Base-by-base conservation (phyloP, 1,139 yeast genomes). In the Yamadazyma diddensiae region DNA sequence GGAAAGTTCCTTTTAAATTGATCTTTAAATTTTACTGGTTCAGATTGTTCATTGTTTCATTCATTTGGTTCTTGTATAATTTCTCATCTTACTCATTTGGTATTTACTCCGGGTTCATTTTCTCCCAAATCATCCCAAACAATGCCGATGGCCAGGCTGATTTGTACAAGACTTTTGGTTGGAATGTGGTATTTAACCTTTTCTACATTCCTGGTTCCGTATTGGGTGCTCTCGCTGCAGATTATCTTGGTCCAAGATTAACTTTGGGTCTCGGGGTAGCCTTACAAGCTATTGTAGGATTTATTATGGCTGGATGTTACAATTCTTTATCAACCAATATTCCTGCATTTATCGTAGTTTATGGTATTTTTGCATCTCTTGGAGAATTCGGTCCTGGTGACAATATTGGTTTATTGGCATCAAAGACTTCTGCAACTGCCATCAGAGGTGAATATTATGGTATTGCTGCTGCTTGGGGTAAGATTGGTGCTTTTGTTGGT, bases 361-460 rank as follows among this genome's bases (percentile, higher is more conserved):
- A 82, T 53, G 97, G 97, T 63, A 76, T 90, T 42, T 90, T 88
- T 58, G 65, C 78, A 53, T 69, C 95, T 5, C 68, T 86, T 30
- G 97, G 97, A 48, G 97, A 90, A 59, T 84, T 88, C 57, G 95
- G 96, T 16, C 90, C 95, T 11, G 97, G 97, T 62, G 87, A 88
- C 59, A 86, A 85, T 59, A 82, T 84, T 55, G 97, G 97, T 46
- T 64, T 84, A 38, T 68, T 90, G 41, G 94, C 96, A 17, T 75
- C 95, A 24, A 88, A 88, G 61, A 82, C 95, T 19, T 74, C 82
- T 32, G 84, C 96, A 26, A 82, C 96, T 11, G 79, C 95, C 17
- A 74, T 88, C 35, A 79, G 97, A 64, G 97, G 97, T 39, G 85
- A 82, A 50, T 85, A 84, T 61, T 90, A 90, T 55, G 94, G 94